These are phyloP conservation scores for Aspergillus oerlinghausenensis DNA, from an alignment of 2,329 filamentous ascomycete genomes.

Conservation along the genomic window DNA sequence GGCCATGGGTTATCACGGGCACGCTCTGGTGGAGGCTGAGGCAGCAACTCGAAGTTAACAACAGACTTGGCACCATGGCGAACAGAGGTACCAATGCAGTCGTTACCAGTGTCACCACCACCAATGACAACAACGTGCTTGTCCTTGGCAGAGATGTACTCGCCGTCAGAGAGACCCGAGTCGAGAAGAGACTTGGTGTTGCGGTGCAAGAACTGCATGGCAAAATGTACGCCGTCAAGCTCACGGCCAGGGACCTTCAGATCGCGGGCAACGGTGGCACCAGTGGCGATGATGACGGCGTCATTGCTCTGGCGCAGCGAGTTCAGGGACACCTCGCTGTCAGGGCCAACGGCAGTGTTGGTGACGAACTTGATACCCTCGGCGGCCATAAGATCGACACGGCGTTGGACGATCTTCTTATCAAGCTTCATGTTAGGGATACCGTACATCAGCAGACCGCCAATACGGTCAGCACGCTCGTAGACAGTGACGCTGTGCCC, in stretches of 20 bases:
- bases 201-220: slow-evolving; percentile 95
- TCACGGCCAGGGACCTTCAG: slow-evolving; percentile 85
- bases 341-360: slow-evolving; percentile 71
- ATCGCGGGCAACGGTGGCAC: slow-evolving; percentile 88
- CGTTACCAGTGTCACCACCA: slow-evolving; percentile 95
- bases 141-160: slow-evolving; percentile 91
- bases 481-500: slow-evolving; percentile 87
- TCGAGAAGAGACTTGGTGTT: slow-evolving; percentile 98
- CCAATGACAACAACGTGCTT: slow-evolving; percentile 97
- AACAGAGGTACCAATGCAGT: slow-evolving; percentile 94
- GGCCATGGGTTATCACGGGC: slow-evolving; percentile 96
- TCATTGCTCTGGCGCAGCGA: slow-evolving; percentile 71
- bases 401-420: slow-evolving; percentile 92
- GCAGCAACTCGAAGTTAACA: slow-evolving; percentile 92
- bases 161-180: slow-evolving; percentile 74
- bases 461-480: slow-evolving; percentile 84
- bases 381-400: slow-evolving; percentile 88
- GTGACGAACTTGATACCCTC: slow-evolving; percentile 84
- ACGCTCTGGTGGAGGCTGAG: slow-evolving; percentile 85
- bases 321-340: slow-evolving; percentile 61
- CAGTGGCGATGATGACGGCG: slow-evolving; percentile 85
- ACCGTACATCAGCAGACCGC: slow-evolving; percentile 94
- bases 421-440: slow-evolving; percentile 99
- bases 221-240: slow-evolving; percentile 86
- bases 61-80: slow-evolving; percentile 94